phyloP scores from a whole-genome alignment of 306 rosid genomes.

The Macrotyloma uniflorum region DNA sequence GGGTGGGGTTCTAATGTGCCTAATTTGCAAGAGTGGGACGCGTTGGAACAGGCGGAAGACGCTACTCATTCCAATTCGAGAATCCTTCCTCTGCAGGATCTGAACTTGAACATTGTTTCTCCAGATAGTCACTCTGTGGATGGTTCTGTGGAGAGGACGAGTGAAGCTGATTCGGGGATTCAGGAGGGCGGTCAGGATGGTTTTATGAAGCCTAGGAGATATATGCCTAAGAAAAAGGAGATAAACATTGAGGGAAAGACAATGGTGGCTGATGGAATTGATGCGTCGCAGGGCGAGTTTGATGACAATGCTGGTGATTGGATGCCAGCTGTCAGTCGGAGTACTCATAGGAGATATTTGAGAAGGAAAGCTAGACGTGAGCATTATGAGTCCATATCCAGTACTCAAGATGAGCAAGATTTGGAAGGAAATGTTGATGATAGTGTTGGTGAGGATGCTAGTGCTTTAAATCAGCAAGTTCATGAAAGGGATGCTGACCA shows the following conservation, averaged over 20 bases:
- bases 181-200: slow-evolving; percentile 43
- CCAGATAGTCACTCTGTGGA: slow-evolving; percentile 53
- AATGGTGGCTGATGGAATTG: slow-evolving; percentile 75
- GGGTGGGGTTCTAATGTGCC: slow-evolving; percentile 97
- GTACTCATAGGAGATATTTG: slow-evolving; percentile 81
- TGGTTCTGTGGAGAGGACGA: slow-evolving; percentile 36
- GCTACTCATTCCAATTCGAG: slow-evolving; percentile 50
- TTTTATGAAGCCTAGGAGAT: slow-evolving; percentile 51
- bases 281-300: slow-evolving; percentile 76
- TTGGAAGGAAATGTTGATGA: slow-evolving; percentile 41
- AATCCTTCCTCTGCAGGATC: slow-evolving; percentile 84
- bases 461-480: slow-evolving; percentile 38
- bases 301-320: slow-evolving; percentile 74
- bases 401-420: slow-evolving; percentile 51
- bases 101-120: slow-evolving; percentile 60
- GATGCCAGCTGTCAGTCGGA: slow-evolving; percentile 90
- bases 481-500: slow-evolving; percentile 38
- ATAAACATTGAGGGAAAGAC: slow-evolving; percentile 74
- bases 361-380: slow-evolving; percentile 86
- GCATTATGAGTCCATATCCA: slow-evolving; percentile 49
- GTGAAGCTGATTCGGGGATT: slow-evolving; percentile 49
- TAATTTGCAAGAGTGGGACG: slow-evolving; percentile 90
- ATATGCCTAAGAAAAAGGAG: slow-evolving; percentile 63
- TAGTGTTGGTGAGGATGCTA: slow-evolving; percentile 41
- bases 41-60: slow-evolving; percentile 63